A percentile compares a stretch with the other conserved stretches of the same genome.
phyloP scores from a whole-genome alignment of 2,329 filamentous ascomycete species.

The Cytospora piceicola region DNA sequence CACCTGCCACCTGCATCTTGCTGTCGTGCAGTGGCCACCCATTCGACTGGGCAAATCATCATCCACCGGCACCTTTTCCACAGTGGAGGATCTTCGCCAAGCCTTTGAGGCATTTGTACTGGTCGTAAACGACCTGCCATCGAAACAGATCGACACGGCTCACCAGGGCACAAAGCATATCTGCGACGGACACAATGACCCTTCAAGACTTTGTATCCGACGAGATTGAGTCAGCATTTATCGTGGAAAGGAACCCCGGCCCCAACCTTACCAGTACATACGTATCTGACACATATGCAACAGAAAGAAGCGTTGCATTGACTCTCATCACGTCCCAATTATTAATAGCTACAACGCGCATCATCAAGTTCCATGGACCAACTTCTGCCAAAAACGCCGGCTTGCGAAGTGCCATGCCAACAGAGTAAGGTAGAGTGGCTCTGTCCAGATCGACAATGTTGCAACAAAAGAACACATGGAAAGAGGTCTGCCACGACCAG shows the following conservation, averaged over 20 bases:
- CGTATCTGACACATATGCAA: too few species aligned
- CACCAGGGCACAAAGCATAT: background rate
- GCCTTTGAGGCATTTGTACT: slow-evolving; percentile 10
- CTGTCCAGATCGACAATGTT: too few species aligned
- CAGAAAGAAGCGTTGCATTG: background rate
- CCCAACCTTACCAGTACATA: background rate
- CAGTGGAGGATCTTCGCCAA: slow-evolving; percentile 21
- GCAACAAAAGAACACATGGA: background rate
- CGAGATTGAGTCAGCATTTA: background rate
- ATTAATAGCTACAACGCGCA: slow-evolving; percentile 19
- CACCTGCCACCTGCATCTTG: slow-evolving; percentile 3
- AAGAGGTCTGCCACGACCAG: background rate
- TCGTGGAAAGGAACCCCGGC: background rate
- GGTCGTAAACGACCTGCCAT: slow-evolving; percentile 8
- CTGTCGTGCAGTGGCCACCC: slow-evolving; percentile 9
- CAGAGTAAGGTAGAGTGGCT: too few species aligned
- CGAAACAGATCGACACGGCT: slow-evolving; percentile 1
- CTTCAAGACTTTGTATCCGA: background rate
- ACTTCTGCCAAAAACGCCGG: background rate
- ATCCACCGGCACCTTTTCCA: background rate
- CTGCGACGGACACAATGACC: background rate
- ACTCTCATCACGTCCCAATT: slow-evolving; percentile 9
- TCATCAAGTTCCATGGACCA: background rate
- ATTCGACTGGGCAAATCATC: slow-evolving; percentile 7
- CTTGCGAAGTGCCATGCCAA: slow-evolving; percentile 10